Base-by-base conservation (phyloP, 225 moss, liverwort and hornwort species). In the Pseudoscleropodium purum region DNA sequence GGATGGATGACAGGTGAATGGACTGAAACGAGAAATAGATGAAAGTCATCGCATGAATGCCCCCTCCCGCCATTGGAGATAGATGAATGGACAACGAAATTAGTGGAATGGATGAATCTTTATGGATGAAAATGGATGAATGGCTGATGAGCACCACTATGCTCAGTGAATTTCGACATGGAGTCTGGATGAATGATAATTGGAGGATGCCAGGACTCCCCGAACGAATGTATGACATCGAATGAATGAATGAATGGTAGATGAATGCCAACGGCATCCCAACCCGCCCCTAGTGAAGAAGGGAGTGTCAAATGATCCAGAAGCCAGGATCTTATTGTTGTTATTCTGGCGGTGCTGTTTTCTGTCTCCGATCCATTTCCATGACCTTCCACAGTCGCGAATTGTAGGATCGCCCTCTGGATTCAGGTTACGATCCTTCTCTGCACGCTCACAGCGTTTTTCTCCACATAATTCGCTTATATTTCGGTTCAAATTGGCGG, bases 331-430 rank as follows among this genome's bases (percentile, higher is more conserved):
- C 84, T 64, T 43, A 47, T 79, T 91, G 88, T 75, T 69, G 25
- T 82, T 36, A 76, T 79, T 79, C 60, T 79, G 87, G 88, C 66
- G 75, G 29, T 91, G 89, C 51, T 78, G 72, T 86, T 63, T 56
- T 69, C 84, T 47, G 43, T 51, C 73, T 78, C 49, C 79, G 49
- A 79, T 90, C 18, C 19, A 37, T 66, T 75, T 84, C 79, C 90
- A 92, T 92, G 87, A 91, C 79, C 89, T 79, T 70, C 70, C 13
- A 78, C 83, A 60, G 49, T 30, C 41, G 86, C 20, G 52, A 86
- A 81, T 86, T 89, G 84, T 87, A 84, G 89, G 67, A 88, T 90
- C 76, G 65, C 76, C 87, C 87, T 84, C 82, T 85, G 91, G 91
- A 87, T 75, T 47, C 85, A 89, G 87, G 91, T 87, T 56, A 56